Percentiles rank a stretch among this genome's conserved stretches.
phyloP scores from a whole-genome alignment of 2,329 filamentous ascomycete species.

The Lachnum nothofagi region DNA sequence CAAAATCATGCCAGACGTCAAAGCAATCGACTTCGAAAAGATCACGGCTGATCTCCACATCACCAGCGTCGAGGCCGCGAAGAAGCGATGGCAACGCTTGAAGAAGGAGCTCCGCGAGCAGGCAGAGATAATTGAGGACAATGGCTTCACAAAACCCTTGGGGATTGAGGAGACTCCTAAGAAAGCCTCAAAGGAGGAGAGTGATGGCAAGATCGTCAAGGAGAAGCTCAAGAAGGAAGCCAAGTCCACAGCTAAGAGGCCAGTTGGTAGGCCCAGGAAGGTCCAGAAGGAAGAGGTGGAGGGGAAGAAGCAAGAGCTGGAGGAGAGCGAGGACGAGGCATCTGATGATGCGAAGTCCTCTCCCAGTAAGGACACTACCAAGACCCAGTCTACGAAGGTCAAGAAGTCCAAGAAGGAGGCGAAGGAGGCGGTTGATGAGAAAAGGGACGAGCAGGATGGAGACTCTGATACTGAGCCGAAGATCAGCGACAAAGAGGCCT shows the following conservation, averaged over 20 bases:
- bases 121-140: background rate
- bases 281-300: no score
- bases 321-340: no score
- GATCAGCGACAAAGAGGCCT: background rate
- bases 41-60: background rate
- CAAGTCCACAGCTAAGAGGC: no score
- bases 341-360: background rate
- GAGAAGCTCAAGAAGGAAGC: no score
- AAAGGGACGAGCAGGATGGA: background rate
- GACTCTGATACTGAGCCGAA: background rate
- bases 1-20: background rate
- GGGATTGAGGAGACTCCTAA: no score
- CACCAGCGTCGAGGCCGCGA: background rate
- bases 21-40: background rate
- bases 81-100: background rate
- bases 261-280: no score
- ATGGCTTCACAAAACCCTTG: background rate
- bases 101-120: background rate
- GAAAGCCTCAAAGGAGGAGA: no score
- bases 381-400: background rate
- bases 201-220: no score
- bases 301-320: no score
- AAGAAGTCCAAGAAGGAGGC: background rate
- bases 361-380: background rate
- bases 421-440: background rate